phyloP scores from a whole-genome alignment of 768 basidiomycete genomes.

The Hortiboletus flavorubellus region DNA sequence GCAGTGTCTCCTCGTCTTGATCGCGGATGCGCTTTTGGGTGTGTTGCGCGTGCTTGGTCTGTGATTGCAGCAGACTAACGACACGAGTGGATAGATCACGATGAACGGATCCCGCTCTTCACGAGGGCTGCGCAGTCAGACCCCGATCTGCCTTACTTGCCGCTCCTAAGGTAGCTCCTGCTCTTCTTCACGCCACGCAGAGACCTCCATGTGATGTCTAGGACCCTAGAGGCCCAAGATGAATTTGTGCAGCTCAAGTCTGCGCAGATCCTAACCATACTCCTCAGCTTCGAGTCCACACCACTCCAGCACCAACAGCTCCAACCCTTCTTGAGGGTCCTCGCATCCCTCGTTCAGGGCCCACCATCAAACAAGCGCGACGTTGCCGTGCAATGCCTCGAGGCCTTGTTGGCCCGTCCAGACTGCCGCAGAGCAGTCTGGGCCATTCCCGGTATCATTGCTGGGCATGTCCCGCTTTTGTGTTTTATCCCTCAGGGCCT shows the following conservation, averaged over 20 bases:
- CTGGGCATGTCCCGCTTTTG: slow-evolving; percentile 46
- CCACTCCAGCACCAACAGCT: slow-evolving; percentile 51
- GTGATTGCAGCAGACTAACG: background rate
- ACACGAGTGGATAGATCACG: slow-evolving; percentile 56
- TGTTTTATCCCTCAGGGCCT: background rate
- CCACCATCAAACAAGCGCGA: slow-evolving; percentile 70
- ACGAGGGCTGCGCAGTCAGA: slow-evolving; percentile 58
- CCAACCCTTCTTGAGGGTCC: slow-evolving; percentile 54
- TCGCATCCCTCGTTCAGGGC: slow-evolving; percentile 61
- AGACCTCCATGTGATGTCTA: slow-evolving; percentile 31
- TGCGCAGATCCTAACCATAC: slow-evolving; percentile 81
- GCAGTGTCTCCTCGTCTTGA: slow-evolving; percentile 81
- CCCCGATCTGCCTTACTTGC: slow-evolving; percentile 75
- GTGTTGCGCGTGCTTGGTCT: slow-evolving; percentile 18
- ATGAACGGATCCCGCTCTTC: slow-evolving; percentile 81
- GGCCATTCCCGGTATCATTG: slow-evolving; percentile 63
- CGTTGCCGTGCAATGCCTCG: slow-evolving; percentile 88
- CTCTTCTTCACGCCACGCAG: background rate
- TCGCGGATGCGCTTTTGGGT: slow-evolving; percentile 87
- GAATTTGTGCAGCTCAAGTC: slow-evolving; percentile 95
- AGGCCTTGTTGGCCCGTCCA: slow-evolving; percentile 76
- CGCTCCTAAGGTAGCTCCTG: slow-evolving; percentile 61
- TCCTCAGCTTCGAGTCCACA: slow-evolving; percentile 61
- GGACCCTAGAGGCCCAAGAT: slow-evolving; percentile 80
- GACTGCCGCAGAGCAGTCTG: slow-evolving; percentile 81